Percentiles rank a stretch among this genome's conserved stretches.
These are phyloP conservation scores for Fusarium redolens DNA, from an alignment of 2,329 filamentous ascomycete genomes.

Conservation along the genomic window DNA sequence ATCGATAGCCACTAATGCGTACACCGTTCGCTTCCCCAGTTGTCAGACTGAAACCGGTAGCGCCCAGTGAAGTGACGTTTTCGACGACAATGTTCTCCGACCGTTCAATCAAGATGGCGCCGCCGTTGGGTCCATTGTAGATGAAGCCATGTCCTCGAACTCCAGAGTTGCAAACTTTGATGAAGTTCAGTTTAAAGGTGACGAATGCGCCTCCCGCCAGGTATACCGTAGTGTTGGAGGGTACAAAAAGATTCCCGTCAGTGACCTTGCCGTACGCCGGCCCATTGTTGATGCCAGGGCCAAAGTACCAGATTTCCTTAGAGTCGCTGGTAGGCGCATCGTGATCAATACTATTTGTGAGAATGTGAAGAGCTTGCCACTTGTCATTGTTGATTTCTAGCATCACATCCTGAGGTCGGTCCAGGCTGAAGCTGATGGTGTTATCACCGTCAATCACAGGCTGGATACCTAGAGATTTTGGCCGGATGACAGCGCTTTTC, in stretches of 20 bases:
- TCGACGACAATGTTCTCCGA: no score
- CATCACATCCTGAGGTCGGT: neutral
- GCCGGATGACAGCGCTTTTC: neutral
- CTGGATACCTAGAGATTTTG: neutral
- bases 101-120: no score
- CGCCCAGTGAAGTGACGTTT: no score
- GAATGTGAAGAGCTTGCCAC: neutral
- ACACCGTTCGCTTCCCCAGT: no score
- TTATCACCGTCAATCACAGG: neutral
- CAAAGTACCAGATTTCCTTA: neutral
- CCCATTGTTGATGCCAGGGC: neutral
- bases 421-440: neutral
- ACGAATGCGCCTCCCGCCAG: neutral
- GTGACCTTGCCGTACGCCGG: neutral
- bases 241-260: neutral
- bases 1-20: no score
- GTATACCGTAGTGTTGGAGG: neutral
- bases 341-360: neutral
- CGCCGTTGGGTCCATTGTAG: no score
- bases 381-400: neutral
- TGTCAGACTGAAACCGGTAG: no score
- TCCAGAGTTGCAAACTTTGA: no score
- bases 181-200: no score
- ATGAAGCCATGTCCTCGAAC: no score
- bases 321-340: neutral